Evolutionary conservation across 2,329 filamentous ascomycete genomes (phyloP), one percentile per base, ranked within the genome.

Genomic region (Cryphonectria japonica): DNA sequence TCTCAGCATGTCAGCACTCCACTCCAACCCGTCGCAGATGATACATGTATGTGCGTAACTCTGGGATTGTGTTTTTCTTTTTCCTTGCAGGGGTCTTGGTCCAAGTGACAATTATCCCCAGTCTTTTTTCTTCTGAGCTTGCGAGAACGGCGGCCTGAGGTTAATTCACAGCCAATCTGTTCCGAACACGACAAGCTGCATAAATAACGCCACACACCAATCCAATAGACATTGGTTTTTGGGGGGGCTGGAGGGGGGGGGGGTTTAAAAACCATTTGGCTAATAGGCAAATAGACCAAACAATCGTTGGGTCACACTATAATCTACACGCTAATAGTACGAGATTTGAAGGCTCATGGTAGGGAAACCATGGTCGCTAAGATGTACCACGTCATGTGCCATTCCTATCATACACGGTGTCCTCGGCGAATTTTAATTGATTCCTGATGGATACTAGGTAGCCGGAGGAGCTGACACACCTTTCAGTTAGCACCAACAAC

Each of bases 321-420:
- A 34, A 32, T 60, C 4, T 26, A 61, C 13, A 26, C 59, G 3
- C 34, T 9, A 39, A 61, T 61, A 39, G 34, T 61, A 39, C 59
- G 59, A 61, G 19, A 39, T 32, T 29, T 19, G 11, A 19, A 22
- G 34, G 34, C 11, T 39, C 59, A 61, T 39, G 26, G 26, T 61
- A 3, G 32, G 32, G 19, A 32, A 26, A 39, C 59, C 37, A 39
- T 39, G 37, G 37, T 39, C 37, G 9, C 37, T 39, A 39, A 39
- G 2, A 39, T 39, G 37, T 39, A 39, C 37, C 29, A 32, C 14
- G 29, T 59, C 61, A 64, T 39, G 61, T n/a, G 61, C 61, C 41
- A 19, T 14, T 26, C 54, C 5, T 59, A 11, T 71, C 73, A 69
- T 80, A 75, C 68, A 84, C 68, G 83, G 72, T 72, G 78, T 77